Evolutionary conservation across 345 rosid genomes (phyloP).

Genomic region (Salix exigua): DNA sequence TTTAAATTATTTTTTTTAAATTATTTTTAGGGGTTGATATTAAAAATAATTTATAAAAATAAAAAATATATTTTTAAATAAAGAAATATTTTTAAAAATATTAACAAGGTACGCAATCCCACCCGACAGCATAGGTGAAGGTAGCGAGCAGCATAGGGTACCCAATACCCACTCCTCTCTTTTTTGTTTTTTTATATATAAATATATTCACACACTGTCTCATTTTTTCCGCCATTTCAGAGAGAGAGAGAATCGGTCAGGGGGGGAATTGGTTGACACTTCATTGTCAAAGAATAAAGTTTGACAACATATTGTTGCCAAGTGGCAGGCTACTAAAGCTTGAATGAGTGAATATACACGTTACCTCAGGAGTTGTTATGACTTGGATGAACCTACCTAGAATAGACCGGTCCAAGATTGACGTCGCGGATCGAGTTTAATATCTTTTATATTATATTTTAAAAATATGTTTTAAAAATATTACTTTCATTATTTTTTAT

Average conservation of each 20-base stretch:
- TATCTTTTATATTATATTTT: too few species aligned
- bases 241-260: constrained; percentile 19
- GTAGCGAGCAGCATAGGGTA: background rate
- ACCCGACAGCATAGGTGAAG: background rate
- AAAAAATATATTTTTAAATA: too few species aligned
- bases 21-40: too few species aligned
- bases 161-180: background rate
- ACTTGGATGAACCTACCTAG: too few species aligned
- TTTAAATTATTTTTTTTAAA: too few species aligned
- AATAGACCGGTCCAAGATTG: too few species aligned
- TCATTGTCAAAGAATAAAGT: accelerated
- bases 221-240: constrained; percentile 31
- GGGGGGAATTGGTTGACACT: background rate
- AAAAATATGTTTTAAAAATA: too few species aligned
- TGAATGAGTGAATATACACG: background rate
- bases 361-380: background rate
- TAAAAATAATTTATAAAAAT: too few species aligned
- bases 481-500: too few species aligned
- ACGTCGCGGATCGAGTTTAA: too few species aligned
- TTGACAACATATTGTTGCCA: background rate
- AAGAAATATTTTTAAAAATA: too few species aligned
- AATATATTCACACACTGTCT: background rate
- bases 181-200: background rate
- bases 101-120: background rate
- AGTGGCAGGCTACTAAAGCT: background rate